Evolutionary conservation across 805 yeast species (phyloP), one percentile per base, ranked within the genome.

Genomic region (Isabelozyma rhagii): DNA sequence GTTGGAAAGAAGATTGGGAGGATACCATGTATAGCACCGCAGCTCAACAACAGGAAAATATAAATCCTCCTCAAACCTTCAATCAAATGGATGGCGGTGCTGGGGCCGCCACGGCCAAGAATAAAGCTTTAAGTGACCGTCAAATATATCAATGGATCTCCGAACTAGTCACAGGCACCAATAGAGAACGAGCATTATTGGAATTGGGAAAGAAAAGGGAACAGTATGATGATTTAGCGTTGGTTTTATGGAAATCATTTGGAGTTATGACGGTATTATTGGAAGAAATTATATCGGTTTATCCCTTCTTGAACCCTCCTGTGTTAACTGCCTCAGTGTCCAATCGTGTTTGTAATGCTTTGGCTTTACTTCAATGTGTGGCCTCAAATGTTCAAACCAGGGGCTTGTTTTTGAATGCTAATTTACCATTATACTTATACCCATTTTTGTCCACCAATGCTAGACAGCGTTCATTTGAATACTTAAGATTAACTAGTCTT

Each of bases 321-420:
- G 83, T 81, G 41, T 77, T 94, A 51, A 84, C 91, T 4, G 89
- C 96, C 13, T 80, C 89, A n/a, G 85, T 90, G 14, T 87, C 96
- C 4, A 93, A 92, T 66, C 78, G 97, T 48, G 98, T 93, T 8
- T 93, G 98, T 68, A 93, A 94, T 70, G 97, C 98, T 0, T 74
- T 93, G 59, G 97, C 97, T 8, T 78, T 94, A 44, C 77, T 93
- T 55, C 99, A 93, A 69, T 94, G 99, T 70, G 97, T 93, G 41
- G 99, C 99, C 2, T 88, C 97, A 1, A 97, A 94, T 64, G 84
- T 85, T 39, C 96, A 90, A 55, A 94, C 98, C 0, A 83, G 97
- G 63, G 84, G 82, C 29, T 78, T 87, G 48, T 93, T 93, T 58
- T 73, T 93, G 53, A 85, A 83, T 66, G 97, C 98, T 1, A 96